Evolutionary conservation across 2,329 filamentous ascomycete species (phyloP), one percentile per base, ranked within the genome.

Genomic region (Hypoxylon sp.): DNA sequence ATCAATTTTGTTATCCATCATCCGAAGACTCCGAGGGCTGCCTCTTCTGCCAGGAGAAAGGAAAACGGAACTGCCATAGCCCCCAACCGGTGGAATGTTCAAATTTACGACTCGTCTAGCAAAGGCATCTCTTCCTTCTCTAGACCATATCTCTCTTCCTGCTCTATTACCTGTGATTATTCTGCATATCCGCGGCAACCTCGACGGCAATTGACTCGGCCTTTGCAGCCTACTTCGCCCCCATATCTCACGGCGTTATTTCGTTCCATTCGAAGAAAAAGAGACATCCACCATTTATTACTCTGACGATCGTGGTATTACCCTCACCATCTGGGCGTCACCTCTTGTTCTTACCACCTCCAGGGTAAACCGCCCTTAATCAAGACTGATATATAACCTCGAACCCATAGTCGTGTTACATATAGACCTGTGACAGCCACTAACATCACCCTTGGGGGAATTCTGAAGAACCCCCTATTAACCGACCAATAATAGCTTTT

Each of bases 1-100:
- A 27, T 4, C 17, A 53, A 58, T 27, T 14, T 14, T 33, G 25
- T 5, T 27, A 5, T 27, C 25, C 25, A 27, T 27, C 42, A 55
- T 44, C 58, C 56, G 62, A 53, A 54, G 30, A 27, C 33, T 64
- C 54, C 58, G 56, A 31, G 13, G 46, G 17, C 30, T 60, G 51
- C 30, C 54, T 55, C 33, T 57, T 35, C 27, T 46, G 42, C 33
- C 44, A 20, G 30, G 48, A 25, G 27, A 51, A 30, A 11, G 37
- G 25, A 30, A 51, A 56, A 25, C 31, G 48, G 57, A 40, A 51
- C 20, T 33, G 51, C 61, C 46, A 27, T 20, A 33, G 46, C 50
- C 27, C 35, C 22, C 56, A 49, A 44, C 25, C 46, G 13, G 37
- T 46, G 30, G 25, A 30, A 25, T n/a, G 27, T n/a, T 44, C 20